Conservation (phyloP, 371 early-diverging fungal genomes). For the Lichtheimia ornata region DNA sequence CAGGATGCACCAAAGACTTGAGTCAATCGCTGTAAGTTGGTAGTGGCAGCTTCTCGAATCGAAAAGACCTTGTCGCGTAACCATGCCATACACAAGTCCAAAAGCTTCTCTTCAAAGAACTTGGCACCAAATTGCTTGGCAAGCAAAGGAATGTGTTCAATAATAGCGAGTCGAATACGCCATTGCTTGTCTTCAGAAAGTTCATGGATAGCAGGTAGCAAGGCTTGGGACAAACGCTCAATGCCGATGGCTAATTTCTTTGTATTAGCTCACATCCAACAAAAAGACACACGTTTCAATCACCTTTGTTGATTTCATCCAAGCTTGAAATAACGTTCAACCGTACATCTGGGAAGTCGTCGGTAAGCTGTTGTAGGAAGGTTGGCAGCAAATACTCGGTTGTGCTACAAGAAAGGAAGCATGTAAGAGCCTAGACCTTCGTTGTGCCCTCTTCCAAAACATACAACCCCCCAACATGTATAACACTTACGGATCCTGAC, state of each 20-base stretch:
- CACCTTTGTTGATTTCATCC: constrained; percentile 89
- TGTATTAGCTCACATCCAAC: neutral
- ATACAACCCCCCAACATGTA: neutral
- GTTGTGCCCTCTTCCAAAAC: neutral
- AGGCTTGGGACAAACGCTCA: constrained; percentile 93
- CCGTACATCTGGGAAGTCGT: constrained; percentile 96
- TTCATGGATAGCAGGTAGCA: constrained; percentile 97
- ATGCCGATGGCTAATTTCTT: constrained; percentile 87
- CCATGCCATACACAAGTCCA: constrained; percentile 95
- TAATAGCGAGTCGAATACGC: constrained; percentile 97
- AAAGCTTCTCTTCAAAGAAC: constrained; percentile 96
- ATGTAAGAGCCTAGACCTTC: neutral
- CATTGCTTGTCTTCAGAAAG: constrained; percentile 99
- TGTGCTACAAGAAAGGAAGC: constrained; percentile 54
- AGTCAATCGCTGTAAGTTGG: constrained; percentile 87
- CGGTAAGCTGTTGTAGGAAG: constrained; percentile 94
- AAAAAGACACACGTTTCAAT: constrained; percentile 1
- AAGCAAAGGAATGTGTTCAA: constrained; percentile 96
- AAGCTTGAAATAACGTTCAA: constrained; percentile 97
- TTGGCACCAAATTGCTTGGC: constrained; percentile 93
- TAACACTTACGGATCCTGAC: constrained; percentile 80
- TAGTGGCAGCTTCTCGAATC: constrained; percentile 95
- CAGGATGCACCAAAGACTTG: constrained; percentile 88
- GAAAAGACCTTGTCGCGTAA: constrained; percentile 97
- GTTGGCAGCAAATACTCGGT: constrained; percentile 93